Evolutionary conservation across 352 stramenopile genomes (phyloP), one percentile per base, ranked within the genome.

Genomic region (Pythium dissimile): DNA sequence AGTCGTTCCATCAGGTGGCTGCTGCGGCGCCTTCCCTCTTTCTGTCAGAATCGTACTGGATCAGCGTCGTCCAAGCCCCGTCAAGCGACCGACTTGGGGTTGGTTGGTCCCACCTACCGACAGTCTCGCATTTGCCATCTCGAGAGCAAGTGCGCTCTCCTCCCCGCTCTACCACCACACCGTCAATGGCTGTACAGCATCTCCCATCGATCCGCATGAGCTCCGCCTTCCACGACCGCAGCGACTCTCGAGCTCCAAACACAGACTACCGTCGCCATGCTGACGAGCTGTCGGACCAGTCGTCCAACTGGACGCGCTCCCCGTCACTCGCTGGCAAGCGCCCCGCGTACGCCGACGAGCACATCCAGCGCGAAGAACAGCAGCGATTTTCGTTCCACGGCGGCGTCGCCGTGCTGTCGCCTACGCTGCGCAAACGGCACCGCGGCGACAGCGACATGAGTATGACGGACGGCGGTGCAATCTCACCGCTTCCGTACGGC

Each of bases 171-270:
- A 38, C 46, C 3, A 16, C 47, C 4, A 30, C 13, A 32, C 39
- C 37, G 45, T 60, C 53, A 54, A 60, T 60, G 53, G 53, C 53
- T 18, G 53, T 60, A 24, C 42, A 53, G 26, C 53, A 32, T 38
- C 53, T 60, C 44, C 53, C 41, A 6, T 52, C 53, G 53, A 53
- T 60, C 43, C 53, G 53, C 53, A 60, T 60, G 53, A 60, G 46
- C 42, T 53, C 53, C 26, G 53, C 30, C 41, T 60, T 50, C n/a
- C 32, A 26, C 30, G 42, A 39, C 37, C 44, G 28, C 50, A 50
- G 18, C 27, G 47, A 39, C 48, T 32, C 45, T 7, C 26, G 45
- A 31, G 34, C n/a, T n/a, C n/a, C 30, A 52, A 42, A 35, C 23
- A 45, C 42, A 13, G 34, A 32, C 24, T 2, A n/a, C 42, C 21